Base-by-base conservation (phyloP, 1,139 yeast genomes). In the Candida anutae region DNA sequence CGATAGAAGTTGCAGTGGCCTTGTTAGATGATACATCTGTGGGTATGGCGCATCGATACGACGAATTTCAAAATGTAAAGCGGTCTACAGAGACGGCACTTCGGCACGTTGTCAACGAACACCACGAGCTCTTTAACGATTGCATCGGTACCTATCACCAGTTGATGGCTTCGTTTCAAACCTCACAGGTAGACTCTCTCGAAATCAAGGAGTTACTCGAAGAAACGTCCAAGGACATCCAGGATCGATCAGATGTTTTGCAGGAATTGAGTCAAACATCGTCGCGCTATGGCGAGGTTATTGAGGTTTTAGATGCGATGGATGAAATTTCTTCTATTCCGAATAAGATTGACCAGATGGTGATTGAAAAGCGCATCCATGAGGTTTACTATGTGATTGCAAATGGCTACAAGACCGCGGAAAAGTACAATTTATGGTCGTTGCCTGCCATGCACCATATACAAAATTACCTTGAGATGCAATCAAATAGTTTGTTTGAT, bases 1-100 rank as follows among this genome's bases (percentile, higher is more conserved):
- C 95, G 1, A 63, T 88, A 24, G 95, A 85, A 43, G 62, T 80
- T 31, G 95, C 95, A 0, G 62, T 88, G 25, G 74, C 90, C 1
- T 61, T 88, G 34, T 61, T 85, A 41, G 96, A 88, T 50, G 79
- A 77, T 41, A 77, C 94, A 3, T 82, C 95, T 1, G 94, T 87
- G 18, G 97, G 97, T 0, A 57, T 82, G 45, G 94, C 94, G 1
- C 79, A 79, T 44, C 72, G 78, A 37, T 64, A 67, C 32, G 61
- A 63, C 1, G 82, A 78, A 28, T 82, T 82, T 39, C 53, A 62
- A 26, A 63, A 62, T 30, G 45, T 78, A 30, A 69, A 73, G 33
- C 59, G 59, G 11, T 60, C 71, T 35, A 76, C 88, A 10, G 74
- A 75, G 17, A 50, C 52, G 17, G 72, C 77, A 13, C 59, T 88